Percentiles rank a stretch among this genome's conserved stretches.
These are phyloP conservation scores for Amorphotheca resinae DNA, from an alignment of 495 filamentous ascomycete genomes.

Conservation along the genomic window DNA sequence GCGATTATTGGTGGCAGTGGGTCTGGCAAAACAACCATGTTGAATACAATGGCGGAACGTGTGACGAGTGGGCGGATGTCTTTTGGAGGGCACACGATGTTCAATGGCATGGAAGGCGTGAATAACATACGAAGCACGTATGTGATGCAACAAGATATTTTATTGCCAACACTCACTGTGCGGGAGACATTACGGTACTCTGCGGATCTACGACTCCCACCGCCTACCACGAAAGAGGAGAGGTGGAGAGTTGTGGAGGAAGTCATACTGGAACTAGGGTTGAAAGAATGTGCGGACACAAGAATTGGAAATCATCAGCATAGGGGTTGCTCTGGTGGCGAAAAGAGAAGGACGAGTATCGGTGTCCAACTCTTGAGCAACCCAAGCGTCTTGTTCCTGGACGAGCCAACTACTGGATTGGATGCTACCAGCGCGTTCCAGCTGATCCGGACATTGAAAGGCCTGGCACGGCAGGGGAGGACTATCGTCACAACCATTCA, in stretches of 20 bases:
- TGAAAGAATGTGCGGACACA: conserved; percentile 65
- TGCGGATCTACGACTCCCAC: conserved; percentile 54
- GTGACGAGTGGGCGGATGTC: conserved; percentile 42
- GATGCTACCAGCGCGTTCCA: conserved; percentile 69
- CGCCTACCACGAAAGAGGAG: conserved; percentile 44
- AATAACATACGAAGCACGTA: conserved; percentile 48
- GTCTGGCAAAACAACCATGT: conserved; percentile 58
- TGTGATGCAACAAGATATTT: conserved; percentile 65
- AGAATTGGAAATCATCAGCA: conserved; percentile 53
- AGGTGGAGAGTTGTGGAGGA: conserved; percentile 51
- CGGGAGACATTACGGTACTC: conserved; percentile 60
- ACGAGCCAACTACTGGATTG: conserved; percentile 65
- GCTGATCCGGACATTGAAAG: conserved; percentile 53
- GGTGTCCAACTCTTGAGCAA: conserved; percentile 66
- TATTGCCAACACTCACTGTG: conserved; percentile 58
- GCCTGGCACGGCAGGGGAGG: conserved; percentile 49
- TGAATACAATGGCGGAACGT: conserved; percentile 57
- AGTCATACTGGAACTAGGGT: conserved; percentile 57
- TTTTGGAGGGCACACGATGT: conserved; percentile 39
- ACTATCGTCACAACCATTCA: conserved; percentile 64
- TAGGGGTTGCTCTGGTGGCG: conserved; percentile 64
- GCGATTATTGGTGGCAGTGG: conserved; percentile 65
- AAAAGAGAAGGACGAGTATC: conserved; percentile 60
- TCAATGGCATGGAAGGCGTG: conserved; percentile 42
- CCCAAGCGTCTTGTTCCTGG: conserved; percentile 60